Conservation (phyloP, 1,284 basidiomycete species). For the Cryptococcus sp. region DNA sequence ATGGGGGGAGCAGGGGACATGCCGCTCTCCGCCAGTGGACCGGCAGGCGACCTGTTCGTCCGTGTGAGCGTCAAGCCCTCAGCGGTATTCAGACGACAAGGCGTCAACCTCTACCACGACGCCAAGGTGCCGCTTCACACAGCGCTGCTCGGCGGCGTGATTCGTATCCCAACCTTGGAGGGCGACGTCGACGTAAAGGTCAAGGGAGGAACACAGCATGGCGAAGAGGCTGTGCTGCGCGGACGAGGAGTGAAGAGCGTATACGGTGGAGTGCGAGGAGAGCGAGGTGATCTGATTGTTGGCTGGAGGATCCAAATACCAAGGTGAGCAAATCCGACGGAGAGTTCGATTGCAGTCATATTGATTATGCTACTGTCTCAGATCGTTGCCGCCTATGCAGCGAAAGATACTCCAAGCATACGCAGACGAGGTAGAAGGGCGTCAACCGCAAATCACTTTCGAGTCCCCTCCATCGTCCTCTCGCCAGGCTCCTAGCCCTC, state of each 20-base stretch:
- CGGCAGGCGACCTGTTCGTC: constrained; percentile 82
- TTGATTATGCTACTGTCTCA: constrained; percentile 45
- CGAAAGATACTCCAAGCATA: constrained; percentile 84
- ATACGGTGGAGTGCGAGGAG: constrained; percentile 64
- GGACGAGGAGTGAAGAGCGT: constrained; percentile 79
- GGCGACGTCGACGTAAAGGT: constrained; percentile 95
- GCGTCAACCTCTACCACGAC: constrained; percentile 86
- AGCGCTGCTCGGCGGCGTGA: constrained; percentile 87
- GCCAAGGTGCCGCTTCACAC: constrained; percentile 89
- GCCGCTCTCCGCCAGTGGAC: constrained; percentile 74
- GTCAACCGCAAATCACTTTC: constrained; percentile 50
- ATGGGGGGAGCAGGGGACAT: constrained; percentile 83
- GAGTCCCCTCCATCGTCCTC: constrained; percentile 13
- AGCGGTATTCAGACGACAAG: constrained; percentile 86
- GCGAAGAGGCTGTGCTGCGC: constrained; percentile 94
- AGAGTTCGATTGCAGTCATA: constrained; percentile 4
- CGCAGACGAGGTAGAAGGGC: constrained; percentile 88
- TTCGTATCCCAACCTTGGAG: constrained; percentile 92
- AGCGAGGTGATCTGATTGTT: constrained; percentile 82
- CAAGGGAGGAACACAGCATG: constrained; percentile 90
- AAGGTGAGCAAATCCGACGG: constrained; percentile 61
- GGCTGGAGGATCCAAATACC: constrained; percentile 87
- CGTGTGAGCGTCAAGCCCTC: constrained; percentile 82
- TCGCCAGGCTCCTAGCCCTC: constrained; percentile 7
- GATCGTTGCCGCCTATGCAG: constrained; percentile 78